Base-by-base conservation (phyloP, 2,329 filamentous ascomycete genomes). In the Ramularia collo-cygni region DNA sequence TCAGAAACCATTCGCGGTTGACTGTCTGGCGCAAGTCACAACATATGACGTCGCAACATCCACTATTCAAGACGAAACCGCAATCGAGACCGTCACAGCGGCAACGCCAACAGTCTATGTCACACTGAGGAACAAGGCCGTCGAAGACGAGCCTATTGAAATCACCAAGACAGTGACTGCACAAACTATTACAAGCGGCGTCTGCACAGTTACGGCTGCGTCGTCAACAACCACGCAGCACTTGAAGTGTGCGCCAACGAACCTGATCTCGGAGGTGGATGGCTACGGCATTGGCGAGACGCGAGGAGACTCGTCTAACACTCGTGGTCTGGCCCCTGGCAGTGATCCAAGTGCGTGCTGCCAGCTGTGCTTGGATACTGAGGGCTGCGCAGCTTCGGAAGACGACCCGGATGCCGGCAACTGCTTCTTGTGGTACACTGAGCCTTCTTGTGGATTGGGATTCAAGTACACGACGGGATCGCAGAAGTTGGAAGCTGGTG, bases 361-460 rank as follows among this genome's bases (percentile, higher is more conserved):
- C 35, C 53, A 56, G 28, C 33, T 50, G 17, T 56, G 53, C 36
- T 39, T 54, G 6, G 51, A 55, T 28, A 51, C 49, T 5, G 47
- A 46, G 6, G 42, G 28, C 18, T 56, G 53, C 32, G 53, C 53
- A 7, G 51, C 53, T 13, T 52, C 44, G 19, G 50, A 53, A 31
- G 48, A 50, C 18, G 53, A 56, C 32, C 45, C 43, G 34, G 46
- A 50, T 28, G 53, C 53, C 2, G 50, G 46, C 3, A 56, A 56
- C 38, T 56, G 53, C 43, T 56, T 56, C 33, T 21, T 56, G 44
- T 54, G 46, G 46, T 56, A 51, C 35, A 54, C 50, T 2, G 29
- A 32, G 15, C 51, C 51, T 12, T 39, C 46, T 10, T 53, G 52
- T 35, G 53, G 53, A 16, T 28, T 51, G 5, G 53, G 49, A 2